phyloP scores from a whole-genome alignment of 495 filamentous ascomycete genomes.

The Daldinia loculata region DNA sequence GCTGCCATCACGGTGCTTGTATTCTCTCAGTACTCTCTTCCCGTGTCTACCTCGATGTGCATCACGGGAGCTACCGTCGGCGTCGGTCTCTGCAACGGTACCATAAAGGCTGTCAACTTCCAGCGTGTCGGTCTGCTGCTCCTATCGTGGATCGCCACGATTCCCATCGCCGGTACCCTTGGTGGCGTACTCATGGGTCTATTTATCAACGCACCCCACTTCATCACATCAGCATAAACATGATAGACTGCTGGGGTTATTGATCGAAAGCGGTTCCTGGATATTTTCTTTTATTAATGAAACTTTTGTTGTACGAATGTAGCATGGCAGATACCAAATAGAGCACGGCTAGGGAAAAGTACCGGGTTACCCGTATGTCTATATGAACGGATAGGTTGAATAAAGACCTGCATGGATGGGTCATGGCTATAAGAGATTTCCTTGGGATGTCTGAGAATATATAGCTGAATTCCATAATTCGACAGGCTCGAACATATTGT shows the following conservation, averaged over 20 bases:
- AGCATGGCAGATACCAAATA: slow-evolving; percentile 16
- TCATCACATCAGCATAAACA: slow-evolving; percentile 24
- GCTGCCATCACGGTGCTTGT: slow-evolving; percentile 72
- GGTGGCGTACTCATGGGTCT: slow-evolving; percentile 69
- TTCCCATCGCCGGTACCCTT: slow-evolving; percentile 69
- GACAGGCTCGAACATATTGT: neutral
- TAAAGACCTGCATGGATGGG: neutral
- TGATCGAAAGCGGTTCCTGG: neutral
- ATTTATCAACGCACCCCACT: slow-evolving; percentile 68
- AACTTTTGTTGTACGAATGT: slow-evolving; percentile 5
- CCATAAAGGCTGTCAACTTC: slow-evolving; percentile 69
- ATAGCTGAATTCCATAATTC: slow-evolving; percentile 5
- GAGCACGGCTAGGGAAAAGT: slow-evolving; percentile 13
- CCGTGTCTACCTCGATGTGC: slow-evolving; percentile 68
- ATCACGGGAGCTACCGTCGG: slow-evolving; percentile 67
- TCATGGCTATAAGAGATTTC: neutral
- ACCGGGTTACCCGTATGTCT: neutral
- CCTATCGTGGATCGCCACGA: slow-evolving; percentile 67
- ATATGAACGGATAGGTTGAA: neutral
- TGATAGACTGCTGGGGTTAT: neutral
- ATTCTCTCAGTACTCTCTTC: slow-evolving; percentile 68
- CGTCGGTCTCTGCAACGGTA: slow-evolving; percentile 66
- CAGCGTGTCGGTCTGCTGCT: slow-evolving; percentile 62
- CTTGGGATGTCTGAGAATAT: slow-evolving; percentile 3
- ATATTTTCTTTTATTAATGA: neutral